Percentiles rank a stretch among this genome's conserved stretches.
phyloP scores from a whole-genome alignment of 2,329 filamentous ascomycete genomes.

The Trichoderma koningiopsis region DNA sequence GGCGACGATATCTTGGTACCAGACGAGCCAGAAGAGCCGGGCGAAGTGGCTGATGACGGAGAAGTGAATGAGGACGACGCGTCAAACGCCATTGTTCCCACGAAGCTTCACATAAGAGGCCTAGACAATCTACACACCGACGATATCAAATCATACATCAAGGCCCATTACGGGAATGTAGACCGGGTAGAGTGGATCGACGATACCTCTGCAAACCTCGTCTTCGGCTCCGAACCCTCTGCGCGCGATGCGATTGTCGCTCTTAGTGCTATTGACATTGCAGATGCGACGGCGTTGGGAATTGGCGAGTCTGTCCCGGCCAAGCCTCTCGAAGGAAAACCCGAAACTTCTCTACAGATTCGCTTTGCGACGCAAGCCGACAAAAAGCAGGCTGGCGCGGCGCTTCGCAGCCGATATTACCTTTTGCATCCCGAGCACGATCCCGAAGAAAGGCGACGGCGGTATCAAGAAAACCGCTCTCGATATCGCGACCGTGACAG shows the following conservation, averaged over 20 bases:
- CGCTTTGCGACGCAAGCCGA: conserved; percentile 75
- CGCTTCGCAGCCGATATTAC: conserved; percentile 85
- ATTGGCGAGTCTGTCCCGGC: conserved; percentile 67
- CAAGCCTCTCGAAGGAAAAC: conserved; percentile 67
- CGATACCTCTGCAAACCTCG: conserved; percentile 83
- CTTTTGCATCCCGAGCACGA: conserved; percentile 89
- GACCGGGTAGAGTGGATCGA: conserved; percentile 89
- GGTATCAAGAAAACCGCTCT: conserved; percentile 58
- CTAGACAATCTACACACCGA: conserved; percentile 79
- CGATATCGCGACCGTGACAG: conserved; percentile 58
- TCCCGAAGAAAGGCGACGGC: conserved; percentile 69
- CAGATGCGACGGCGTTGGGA: conserved; percentile 58
- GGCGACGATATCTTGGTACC: conserved; percentile 45
- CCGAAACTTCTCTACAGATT: conserved; percentile 69
- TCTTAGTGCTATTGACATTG: conserved; percentile 54
- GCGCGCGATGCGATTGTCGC: conserved; percentile 59
- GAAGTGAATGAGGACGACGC: conserved; percentile 31
- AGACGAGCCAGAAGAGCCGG: conserved; percentile 43
- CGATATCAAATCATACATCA: conserved; percentile 75
- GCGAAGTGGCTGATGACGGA: conserved; percentile 44
- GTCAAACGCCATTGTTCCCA: conserved; percentile 37
- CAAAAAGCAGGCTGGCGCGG: conserved; percentile 76
- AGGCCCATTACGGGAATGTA: conserved; percentile 64
- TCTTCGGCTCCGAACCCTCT: conserved; percentile 63
- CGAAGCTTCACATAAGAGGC: conserved; percentile 81